Conservation (phyloP, 495 filamentous ascomycete species). For the Penicillium daleae region DNA sequence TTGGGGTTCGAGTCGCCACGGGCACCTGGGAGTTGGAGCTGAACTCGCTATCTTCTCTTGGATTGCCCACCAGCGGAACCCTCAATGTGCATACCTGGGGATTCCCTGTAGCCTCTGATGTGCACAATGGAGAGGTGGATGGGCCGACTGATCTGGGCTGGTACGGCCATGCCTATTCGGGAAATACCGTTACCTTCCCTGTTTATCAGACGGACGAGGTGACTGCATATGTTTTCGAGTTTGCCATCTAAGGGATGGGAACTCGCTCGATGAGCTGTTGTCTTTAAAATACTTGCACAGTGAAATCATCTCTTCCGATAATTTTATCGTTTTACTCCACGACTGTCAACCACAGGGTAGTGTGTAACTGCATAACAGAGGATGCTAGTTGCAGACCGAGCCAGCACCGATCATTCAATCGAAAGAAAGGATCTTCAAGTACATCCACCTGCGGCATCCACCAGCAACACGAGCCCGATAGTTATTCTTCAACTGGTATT, state of each 20-base stretch:
- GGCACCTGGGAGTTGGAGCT: conserved; percentile 6
- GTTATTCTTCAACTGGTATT: background rate
- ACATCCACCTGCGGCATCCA: background rate
- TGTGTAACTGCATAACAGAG: background rate
- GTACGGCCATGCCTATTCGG: conserved; percentile 1
- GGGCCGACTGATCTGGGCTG: background rate
- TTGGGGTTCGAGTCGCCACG: conserved; percentile 1
- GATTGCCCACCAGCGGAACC: background rate
- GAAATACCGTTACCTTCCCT: background rate
- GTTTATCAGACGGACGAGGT: background rate
- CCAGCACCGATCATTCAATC: background rate
- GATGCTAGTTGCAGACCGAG: background rate
- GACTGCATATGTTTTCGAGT: conserved; percentile 1
- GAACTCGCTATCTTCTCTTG: background rate
- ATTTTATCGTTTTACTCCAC: background rate
- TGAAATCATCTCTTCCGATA: background rate
- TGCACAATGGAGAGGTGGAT: background rate
- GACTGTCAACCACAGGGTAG: background rate
- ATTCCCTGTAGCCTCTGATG: background rate
- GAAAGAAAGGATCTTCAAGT: background rate
- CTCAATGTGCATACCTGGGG: background rate
- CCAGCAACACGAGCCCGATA: background rate
- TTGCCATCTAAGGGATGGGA: background rate
- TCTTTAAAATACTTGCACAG: background rate
- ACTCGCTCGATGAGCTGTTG: background rate